Evolutionary conservation across 2,329 filamentous ascomycete species (phyloP), one percentile per base, ranked within the genome.

Genomic region (Cadophora sp.): DNA sequence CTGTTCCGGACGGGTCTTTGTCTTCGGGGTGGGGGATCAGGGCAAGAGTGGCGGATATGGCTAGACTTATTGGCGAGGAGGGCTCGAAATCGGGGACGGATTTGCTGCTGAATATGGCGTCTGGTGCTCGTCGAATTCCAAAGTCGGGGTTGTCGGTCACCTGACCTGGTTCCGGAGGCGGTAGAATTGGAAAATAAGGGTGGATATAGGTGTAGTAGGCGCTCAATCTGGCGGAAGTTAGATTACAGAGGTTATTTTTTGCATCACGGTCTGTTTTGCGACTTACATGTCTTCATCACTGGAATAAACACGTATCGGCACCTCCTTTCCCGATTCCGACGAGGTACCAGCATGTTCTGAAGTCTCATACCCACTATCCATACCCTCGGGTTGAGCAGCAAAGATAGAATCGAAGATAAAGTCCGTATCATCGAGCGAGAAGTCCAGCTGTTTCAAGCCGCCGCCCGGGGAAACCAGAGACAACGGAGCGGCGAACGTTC

Each of bases 151-250:
- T 73, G 26, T 76, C 74, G 14, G 70, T 58, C 7, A 73, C 68
- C 65, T 74, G 73, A 62, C 73, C 62, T 8, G 69, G 40, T 31
- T 69, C 68, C 6, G 83, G 82, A 2, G 83, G 77, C 14, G 83
- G 84, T 2, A 86, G 73, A 43, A 85, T 83, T 3, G 84, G 83
- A 22, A 85, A 81, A 67, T 80, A 85, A 0, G 82, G 80, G 68
- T 86, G 84, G 65, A 85, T 83, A 79, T 81, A 86, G 65, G 83
- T 79, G 69, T 86, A 86, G 73, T 86, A 86, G 4, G 83, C 84
- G 67, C 84, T 81, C 24, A 85, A 76, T 63, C 81, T 83, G 51
- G 37, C 27, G 62, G 34, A 31, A n/a, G 24, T 50, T n/a, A n/a
- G n/a, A n/a, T n/a, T n/a, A n/a, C n/a, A n/a, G n/a, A n/a, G n/a